Base-by-base conservation (phyloP, 176 grass and related monocot species). In the Ampelocalamus luodianensis region DNA sequence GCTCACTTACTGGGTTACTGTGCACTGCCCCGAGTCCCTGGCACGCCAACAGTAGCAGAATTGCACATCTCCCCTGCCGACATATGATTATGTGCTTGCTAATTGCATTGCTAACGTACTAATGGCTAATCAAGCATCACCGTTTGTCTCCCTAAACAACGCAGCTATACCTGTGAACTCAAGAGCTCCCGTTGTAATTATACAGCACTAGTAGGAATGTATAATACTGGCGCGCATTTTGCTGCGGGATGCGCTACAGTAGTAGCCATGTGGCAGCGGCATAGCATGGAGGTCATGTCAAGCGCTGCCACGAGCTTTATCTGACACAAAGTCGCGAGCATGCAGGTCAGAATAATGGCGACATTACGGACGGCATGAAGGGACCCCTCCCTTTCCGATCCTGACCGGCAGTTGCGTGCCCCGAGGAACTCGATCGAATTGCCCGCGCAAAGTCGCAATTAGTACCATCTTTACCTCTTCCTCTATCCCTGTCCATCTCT, bases 251-350 rank as follows among this genome's bases (percentile, higher is more conserved):
- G 36, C 10, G 10, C 24, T 2, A 40, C 67, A 23, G 64, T 12
- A 48, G 27, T 32, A 54, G 65, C 71, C 83, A 85, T 81, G 78
- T 78, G 83, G 88, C 78, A 22, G 68, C 44, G 43, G 44, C 71
- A 73, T 42, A 49, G 71, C 60, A 48, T 18, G 72, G 82, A 76
- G 81, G 86, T 60, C 86, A 61, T 51, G 87, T 50, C 74, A 58
- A 76, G 51, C 9, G 51, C 15, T 10, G 42, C n/a, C 22, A n/a
- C 44, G 81, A 22, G 59, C 82, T 75, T 81, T 80, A 72, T 0
- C 85, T 90, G 89, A 90, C 89, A 83, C 69, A 87, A 90, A 87
- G 89, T 45, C 5, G 80, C 68, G 60, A 68, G 85, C 89, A 90
- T 81, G 88, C 82, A 42, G 81, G 75, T 66, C 77, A 51, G 80